Evolutionary conservation across 306 rosid genomes (phyloP).

Genomic region (Prosopis cineraria): DNA sequence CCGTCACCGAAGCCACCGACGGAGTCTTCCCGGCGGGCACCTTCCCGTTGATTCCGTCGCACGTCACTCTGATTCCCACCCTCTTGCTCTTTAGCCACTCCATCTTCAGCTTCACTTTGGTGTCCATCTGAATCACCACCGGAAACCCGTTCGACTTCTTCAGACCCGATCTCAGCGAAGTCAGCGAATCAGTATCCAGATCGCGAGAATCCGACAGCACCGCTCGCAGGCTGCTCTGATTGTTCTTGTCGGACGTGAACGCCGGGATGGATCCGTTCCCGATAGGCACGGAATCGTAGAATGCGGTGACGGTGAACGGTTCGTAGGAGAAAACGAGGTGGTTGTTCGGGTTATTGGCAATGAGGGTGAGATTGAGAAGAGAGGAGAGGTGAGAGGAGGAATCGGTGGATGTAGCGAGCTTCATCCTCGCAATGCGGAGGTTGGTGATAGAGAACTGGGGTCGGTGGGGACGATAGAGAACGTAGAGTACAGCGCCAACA

Average conservation of each 20-base stretch:
- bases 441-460: constrained; percentile 83
- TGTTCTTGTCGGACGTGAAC: constrained; percentile 61
- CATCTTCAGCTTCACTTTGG: constrained; percentile 78
- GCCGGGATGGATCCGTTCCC: constrained; percentile 82
- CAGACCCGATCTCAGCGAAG: constrained; percentile 77
- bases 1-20: constrained; percentile 67
- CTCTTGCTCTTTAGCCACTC: constrained; percentile 68
- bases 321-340: constrained; percentile 81
- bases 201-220: constrained; percentile 50
- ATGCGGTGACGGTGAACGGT: constrained; percentile 51
- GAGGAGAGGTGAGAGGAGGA: constrained; percentile 72
- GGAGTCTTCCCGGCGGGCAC: constrained; percentile 75
- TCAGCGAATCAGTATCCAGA: constrained; percentile 75
- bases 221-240: constrained; percentile 64
- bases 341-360: constrained; percentile 76
- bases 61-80: constrained; percentile 83
- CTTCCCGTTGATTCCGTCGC: constrained; percentile 63
- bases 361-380: constrained; percentile 75
- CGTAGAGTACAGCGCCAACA: constrained; percentile 71
- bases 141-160: constrained; percentile 66
- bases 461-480: constrained; percentile 86
- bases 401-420: constrained; percentile 70
- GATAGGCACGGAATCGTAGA: constrained; percentile 51
- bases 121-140: constrained; percentile 73
- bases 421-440: constrained; percentile 77